A percentile compares a stretch with the other conserved stretches of the same genome.
Evolutionary conservation across 768 basidiomycete species (phyloP).

Genomic region (Boletus reticulatus): DNA sequence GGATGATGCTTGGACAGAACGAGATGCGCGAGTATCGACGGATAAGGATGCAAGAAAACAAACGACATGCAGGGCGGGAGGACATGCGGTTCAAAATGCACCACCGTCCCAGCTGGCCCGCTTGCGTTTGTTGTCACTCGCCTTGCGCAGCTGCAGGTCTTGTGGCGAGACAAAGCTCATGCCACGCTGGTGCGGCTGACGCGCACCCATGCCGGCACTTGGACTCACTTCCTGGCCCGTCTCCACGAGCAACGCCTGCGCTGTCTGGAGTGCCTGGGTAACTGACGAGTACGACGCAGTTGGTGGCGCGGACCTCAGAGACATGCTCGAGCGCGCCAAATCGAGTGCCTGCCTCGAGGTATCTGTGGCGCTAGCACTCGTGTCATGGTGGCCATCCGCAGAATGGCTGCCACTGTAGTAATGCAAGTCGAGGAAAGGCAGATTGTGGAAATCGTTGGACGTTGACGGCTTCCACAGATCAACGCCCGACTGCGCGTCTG

Average conservation of each 20-base stretch:
- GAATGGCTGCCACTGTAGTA: constrained; percentile 46
- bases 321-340: constrained; percentile 40
- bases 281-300: constrained; percentile 25
- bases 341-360: constrained; percentile 46
- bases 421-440: constrained; percentile 74
- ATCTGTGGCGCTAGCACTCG: constrained; percentile 21
- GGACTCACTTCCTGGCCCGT: constrained; percentile 10
- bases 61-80: background rate
- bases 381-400: constrained; percentile 28
- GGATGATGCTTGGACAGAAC: constrained; percentile 1
- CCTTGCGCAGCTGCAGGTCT: constrained; percentile 47
- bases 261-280: constrained; percentile 33
- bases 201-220: constrained; percentile 3
- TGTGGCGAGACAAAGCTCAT: constrained; percentile 54
- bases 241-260: constrained; percentile 29
- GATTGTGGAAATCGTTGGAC: constrained; percentile 40
- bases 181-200: constrained; percentile 42
- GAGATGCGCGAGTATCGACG: constrained; percentile 10
- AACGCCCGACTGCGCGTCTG: constrained; percentile 13
- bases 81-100: constrained; percentile 21
- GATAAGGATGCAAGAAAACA: constrained; percentile 11
- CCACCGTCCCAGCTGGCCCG: constrained; percentile 57
- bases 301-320: constrained; percentile 28
- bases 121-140: constrained; percentile 54
- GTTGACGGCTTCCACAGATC: constrained; percentile 32